phyloP scores from a whole-genome alignment of 2,329 filamentous ascomycete genomes.

The Penicillium sp. region DNA sequence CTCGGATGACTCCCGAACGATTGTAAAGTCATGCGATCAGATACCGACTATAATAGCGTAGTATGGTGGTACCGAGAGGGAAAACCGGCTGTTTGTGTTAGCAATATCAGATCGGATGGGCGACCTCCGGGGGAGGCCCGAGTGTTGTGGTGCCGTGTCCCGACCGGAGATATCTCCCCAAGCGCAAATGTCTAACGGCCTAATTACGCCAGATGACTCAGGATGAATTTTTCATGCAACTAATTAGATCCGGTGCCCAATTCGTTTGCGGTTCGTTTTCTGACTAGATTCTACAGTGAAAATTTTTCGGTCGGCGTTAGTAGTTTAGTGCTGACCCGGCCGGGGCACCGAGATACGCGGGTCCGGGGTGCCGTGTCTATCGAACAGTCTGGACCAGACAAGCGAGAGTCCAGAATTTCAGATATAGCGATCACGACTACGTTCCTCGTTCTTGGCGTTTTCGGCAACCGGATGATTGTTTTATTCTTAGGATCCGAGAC shows the following conservation, averaged over 20 bases:
- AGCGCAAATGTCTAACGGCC: not conserved
- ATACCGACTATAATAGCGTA: not conserved
- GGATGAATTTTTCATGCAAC: not conserved
- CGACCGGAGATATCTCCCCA: conserved; percentile 5
- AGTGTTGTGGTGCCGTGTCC: not conserved
- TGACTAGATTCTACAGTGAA: not conserved
- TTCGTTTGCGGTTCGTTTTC: not conserved
- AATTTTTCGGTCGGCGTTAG: not conserved
- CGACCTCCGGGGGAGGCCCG: conserved; percentile 6
- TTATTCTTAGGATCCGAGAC: conserved; percentile 6
- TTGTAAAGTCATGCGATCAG: not conserved
- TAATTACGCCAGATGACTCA: not conserved
- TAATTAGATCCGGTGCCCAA: not conserved
- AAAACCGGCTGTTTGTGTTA: not conserved
- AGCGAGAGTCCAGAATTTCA: conserved; percentile 2
- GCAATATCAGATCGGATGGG: conserved; percentile 4
- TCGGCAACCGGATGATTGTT: not conserved
- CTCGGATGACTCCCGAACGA: not conserved
- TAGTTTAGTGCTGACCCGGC: conserved; percentile 1
- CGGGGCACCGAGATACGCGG: conserved; percentile 12
- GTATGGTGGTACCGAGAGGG: not conserved
- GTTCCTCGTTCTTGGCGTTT: not conserved
- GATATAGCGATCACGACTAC: not conserved
- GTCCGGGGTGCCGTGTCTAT: conserved; percentile 19
- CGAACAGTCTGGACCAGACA: conserved; percentile 18